Evolutionary conservation across 495 filamentous ascomycete species (phyloP), one percentile per base, ranked within the genome.

Genomic region (Hyaloscypha variabilis): DNA sequence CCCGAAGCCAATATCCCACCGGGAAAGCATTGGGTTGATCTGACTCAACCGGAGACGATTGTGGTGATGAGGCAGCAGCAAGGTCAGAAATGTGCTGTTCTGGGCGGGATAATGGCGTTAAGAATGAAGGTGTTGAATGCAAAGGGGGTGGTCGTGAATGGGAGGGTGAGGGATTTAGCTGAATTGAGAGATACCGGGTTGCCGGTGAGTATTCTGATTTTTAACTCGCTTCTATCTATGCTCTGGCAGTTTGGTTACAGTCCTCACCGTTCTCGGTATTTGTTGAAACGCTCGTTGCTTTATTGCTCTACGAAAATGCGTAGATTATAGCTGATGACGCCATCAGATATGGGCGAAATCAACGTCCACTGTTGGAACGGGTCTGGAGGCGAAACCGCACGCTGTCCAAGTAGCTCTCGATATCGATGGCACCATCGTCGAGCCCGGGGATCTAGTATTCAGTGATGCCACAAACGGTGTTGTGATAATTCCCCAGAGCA

Each of bases 101-200:
- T 90, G 0, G 89, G 89, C 31, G 88, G 87, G 2, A 89, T 91
- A 62, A 88, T 91, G 79, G 89, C 87, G 1, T 76, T 80, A 14
- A 75, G 88, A 26, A 87, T 90, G 82, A 84, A 83, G 62, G 64
- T 74, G 8, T 74, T 85, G 0, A 82, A 75, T 1, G 81, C 82
- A 0, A 74, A 73, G 59, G 85, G 76, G 14, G 80, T 85, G 3
- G 76, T 91, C 23, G 83, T 89, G 0, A 77, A 81, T 62, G 89
- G 89, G 0, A 73, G 88, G 30, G 82, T 88, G 1, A 77, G 89
- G n/a, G 89, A 91, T 76, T 64, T 91, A 36, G 76, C 64, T 0
- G 82, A 87, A 65, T 67, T 90, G 52, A 71, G 69, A 21, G 77
- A 65, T 36, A 77, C 79, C 19, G 77, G 72, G 19, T 63, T 87